Conservation (phyloP, 164 flowering plant genomes). For the Houttuynia cordata region DNA sequence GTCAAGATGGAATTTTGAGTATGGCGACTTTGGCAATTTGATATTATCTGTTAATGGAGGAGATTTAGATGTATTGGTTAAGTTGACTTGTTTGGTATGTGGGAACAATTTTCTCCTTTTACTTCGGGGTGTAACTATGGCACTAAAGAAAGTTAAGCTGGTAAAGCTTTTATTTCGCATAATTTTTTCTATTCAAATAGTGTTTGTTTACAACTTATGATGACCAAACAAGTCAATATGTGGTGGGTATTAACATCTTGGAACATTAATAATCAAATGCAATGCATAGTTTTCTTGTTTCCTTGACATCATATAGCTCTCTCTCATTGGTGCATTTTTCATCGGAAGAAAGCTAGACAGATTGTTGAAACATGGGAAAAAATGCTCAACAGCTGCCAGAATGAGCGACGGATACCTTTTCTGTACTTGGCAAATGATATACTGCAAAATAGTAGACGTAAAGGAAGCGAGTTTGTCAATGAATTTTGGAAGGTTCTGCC, state of each 20-base stretch:
- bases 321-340: conserved; percentile 98
- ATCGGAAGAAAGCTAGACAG: conserved; percentile 72
- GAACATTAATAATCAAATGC: neutral
- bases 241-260: neutral
- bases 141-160: too few species aligned
- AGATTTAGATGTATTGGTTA: too few species aligned
- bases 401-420: conserved; percentile 58
- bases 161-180: too few species aligned
- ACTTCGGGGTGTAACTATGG: too few species aligned
- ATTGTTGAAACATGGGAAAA: conserved; percentile 88
- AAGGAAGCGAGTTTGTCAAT: conserved; percentile 85
- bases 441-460: conserved; percentile 90
- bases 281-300: conserved; percentile 2
- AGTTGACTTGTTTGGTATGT: too few species aligned
- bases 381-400: conserved; percentile 56
- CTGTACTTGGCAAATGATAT: conserved; percentile 96
- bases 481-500: conserved; percentile 98
- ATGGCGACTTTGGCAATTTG: too few species aligned
- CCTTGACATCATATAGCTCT: conserved; percentile 53
- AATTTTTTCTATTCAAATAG: too few species aligned
- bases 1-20: too few species aligned
- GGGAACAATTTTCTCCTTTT: too few species aligned
- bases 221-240: too few species aligned
- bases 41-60: too few species aligned
- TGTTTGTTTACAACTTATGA: too few species aligned